These are phyloP conservation scores for Colletotrichum liriopes DNA, from an alignment of 2,329 filamentous ascomycete species.

Conservation along the genomic window DNA sequence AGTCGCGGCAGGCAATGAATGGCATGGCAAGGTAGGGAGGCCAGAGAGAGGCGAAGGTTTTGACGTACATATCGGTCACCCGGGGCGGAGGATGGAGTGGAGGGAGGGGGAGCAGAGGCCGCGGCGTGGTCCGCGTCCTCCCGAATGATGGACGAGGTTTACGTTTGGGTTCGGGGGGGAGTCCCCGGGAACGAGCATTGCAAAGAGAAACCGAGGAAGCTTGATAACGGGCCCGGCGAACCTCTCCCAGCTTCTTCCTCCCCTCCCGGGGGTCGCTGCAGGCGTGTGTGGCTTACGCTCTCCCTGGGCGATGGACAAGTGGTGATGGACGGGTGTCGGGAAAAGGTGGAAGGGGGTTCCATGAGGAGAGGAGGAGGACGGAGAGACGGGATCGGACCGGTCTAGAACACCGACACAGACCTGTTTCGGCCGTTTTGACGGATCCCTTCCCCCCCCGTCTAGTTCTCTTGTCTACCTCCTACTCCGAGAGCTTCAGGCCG, in stretches of 20 bases:
- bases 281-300: too few species aligned
- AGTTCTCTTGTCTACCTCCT: background rate
- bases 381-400: background rate
- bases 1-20: background rate
- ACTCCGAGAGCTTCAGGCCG: background rate
- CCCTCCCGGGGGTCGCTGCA: too few species aligned
- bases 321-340: background rate
- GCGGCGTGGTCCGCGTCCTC: background rate
- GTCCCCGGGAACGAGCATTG: background rate
- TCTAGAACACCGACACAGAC: background rate
- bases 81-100: background rate
- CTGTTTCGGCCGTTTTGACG: background rate
- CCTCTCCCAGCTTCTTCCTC: background rate
- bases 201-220: background rate
- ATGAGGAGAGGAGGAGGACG: background rate
- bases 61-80: background rate
- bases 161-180: background rate
- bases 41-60: background rate
- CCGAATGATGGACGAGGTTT: background rate
- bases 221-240: background rate
- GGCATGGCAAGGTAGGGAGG: background rate
- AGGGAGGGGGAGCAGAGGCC: background rate
- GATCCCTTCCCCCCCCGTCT: background rate
- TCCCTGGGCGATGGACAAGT: background rate
- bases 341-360: background rate